phyloP scores from a whole-genome alignment of 2,329 filamentous ascomycete species.

The Aspergillus fijiensis region DNA sequence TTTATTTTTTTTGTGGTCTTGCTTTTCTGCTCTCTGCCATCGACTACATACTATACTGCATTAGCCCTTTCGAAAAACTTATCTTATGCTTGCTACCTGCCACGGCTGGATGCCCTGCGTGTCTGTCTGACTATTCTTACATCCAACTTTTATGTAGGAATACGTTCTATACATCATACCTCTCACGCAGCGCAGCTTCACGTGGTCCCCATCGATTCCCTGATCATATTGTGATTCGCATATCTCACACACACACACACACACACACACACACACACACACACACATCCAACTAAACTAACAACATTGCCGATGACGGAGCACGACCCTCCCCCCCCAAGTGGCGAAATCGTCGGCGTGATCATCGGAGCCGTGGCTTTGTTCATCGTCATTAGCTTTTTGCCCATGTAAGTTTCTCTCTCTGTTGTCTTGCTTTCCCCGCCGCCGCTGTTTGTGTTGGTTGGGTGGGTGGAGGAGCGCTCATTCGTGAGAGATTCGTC shows the following conservation, averaged over 20 bases:
- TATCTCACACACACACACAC: no score
- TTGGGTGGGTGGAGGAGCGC: no score
- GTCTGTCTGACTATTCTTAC: not conserved
- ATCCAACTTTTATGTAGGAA: no score
- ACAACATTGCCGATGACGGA: slow-evolving; percentile 20
- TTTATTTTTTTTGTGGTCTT: not conserved
- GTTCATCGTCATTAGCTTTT: slow-evolving; percentile 29
- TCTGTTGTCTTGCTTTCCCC: not conserved
- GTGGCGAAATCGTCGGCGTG: slow-evolving; percentile 29
- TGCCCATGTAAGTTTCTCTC: slow-evolving; percentile 31
- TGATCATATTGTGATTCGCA: no score
- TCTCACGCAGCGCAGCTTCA: not conserved
- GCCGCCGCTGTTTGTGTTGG: not conserved
- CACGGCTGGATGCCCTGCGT: not conserved
- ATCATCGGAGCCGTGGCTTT: slow-evolving; percentile 31
- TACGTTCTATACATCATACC: not conserved
- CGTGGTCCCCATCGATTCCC: no score
- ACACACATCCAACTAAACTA: not conserved
- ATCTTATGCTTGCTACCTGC: not conserved
- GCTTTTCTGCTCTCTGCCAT: no score
- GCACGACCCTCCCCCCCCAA: not conserved
- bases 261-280: no score
- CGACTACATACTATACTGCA: not conserved
- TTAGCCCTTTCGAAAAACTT: not conserved
- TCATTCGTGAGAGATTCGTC: no score